Evolutionary conservation across 2,329 filamentous ascomycete genomes (phyloP).

Genomic region (Trichoderma hamatum): DNA sequence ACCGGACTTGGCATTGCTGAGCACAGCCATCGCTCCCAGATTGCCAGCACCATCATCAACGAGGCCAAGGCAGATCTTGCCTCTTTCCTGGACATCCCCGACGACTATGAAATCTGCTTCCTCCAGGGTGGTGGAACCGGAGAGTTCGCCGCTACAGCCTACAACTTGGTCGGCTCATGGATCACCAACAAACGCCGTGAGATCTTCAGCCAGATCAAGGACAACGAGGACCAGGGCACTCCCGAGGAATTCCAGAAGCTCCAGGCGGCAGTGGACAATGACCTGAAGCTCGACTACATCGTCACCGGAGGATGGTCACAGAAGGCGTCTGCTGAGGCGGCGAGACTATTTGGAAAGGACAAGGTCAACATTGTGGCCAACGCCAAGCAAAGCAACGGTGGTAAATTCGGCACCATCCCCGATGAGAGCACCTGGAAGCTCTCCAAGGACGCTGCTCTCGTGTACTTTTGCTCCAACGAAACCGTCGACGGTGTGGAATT

Average conservation of each 20-base stretch:
- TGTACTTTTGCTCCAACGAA: slow-evolving; percentile 94
- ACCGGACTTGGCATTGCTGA: slow-evolving; percentile 85
- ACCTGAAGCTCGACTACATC: slow-evolving; percentile 79
- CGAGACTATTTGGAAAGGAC: slow-evolving; percentile 47
- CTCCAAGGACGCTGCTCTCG: slow-evolving; percentile 68
- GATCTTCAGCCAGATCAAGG: background rate
- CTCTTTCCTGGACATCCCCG: slow-evolving; percentile 76
- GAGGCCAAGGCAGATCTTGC: slow-evolving; percentile 75
- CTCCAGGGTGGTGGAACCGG: slow-evolving; percentile 86
- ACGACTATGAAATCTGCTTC: slow-evolving; percentile 85
- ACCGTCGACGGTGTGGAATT: slow-evolving; percentile 95
- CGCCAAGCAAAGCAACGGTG: slow-evolving; percentile 62
- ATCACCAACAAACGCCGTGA: background rate
- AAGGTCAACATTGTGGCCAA: slow-evolving; percentile 75
- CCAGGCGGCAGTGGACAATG: slow-evolving; percentile 65
- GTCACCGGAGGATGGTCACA: slow-evolving; percentile 81
- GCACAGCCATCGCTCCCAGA: slow-evolving; percentile 82
- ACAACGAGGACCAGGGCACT: background rate
- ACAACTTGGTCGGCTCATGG: slow-evolving; percentile 9
- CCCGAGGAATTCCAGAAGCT: slow-evolving; percentile 47
- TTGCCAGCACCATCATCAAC: slow-evolving; percentile 78
- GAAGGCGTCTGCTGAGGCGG: slow-evolving; percentile 85
- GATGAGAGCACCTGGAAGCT: slow-evolving; percentile 76
- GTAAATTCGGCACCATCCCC: slow-evolving; percentile 86
- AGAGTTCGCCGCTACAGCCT: slow-evolving; percentile 60